phyloP scores from a whole-genome alignment of 257 asterid genomes.

The Cinchona pubescens region DNA sequence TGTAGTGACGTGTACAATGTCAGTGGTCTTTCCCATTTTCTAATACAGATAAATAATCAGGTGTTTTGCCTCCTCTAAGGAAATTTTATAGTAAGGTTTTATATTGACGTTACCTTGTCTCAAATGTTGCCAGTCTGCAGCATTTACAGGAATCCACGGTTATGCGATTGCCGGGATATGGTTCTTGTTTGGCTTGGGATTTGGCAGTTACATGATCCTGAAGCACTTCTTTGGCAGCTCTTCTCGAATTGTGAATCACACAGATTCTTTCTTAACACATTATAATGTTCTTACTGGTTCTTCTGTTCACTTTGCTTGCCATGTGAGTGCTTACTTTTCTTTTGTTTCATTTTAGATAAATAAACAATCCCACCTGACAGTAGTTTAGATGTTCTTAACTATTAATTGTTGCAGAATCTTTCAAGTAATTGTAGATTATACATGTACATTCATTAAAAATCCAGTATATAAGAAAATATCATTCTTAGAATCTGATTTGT shows the following conservation, averaged over 20 bases:
- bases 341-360: not conserved
- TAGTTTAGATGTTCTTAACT: not conserved
- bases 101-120: not conserved
- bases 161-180: conserved; percentile 54
- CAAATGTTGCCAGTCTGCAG: conserved; percentile 40
- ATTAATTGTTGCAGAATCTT: not conserved
- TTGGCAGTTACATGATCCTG: conserved; percentile 33
- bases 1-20: too few species aligned
- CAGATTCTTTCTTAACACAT: conserved; percentile 29
- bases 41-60: too few species aligned
- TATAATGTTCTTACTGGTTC: conserved; percentile 29
- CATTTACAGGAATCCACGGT: conserved; percentile 54
- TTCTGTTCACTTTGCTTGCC: conserved; percentile 47
- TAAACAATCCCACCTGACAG: not conserved
- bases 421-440: too few species aligned
- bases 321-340: conserved; percentile 32
- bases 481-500: not conserved
- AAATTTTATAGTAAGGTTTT: too few species aligned
- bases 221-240: conserved; percentile 27
- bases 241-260: conserved; percentile 21
- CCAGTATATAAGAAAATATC: not conserved
- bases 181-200: conserved; percentile 45
- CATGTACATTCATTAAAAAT: too few species aligned
- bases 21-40: too few species aligned
- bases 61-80: not conserved